A percentile compares a stretch with the other conserved stretches of the same genome.
Conservation (phyloP, 768 basidiomycete genomes). For the Boletus sp. region DNA sequence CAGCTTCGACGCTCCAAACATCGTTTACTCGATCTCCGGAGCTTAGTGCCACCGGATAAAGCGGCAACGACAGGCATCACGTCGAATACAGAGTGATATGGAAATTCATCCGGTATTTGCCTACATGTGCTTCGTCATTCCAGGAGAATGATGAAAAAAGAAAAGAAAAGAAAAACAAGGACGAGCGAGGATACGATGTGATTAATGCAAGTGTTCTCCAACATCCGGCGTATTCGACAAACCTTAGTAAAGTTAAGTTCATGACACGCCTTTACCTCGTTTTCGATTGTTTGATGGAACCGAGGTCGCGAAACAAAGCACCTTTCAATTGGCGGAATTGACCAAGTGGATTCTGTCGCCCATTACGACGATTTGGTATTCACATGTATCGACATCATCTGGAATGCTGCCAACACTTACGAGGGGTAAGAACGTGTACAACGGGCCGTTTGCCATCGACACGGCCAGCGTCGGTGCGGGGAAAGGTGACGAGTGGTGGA, state of each 20-base stretch:
- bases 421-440: neutral
- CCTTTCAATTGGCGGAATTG: neutral
- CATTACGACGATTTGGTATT: neutral
- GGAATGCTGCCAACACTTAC: neutral
- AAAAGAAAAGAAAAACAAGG: neutral
- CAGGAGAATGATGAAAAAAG: slow-evolving; percentile 1
- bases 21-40: slow-evolving; percentile 7
- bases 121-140: neutral
- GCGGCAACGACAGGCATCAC: neutral
- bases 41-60: slow-evolving; percentile 19
- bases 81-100: neutral
- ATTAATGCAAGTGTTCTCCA: slow-evolving; percentile 2
- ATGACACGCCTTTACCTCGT: slow-evolving; percentile 22
- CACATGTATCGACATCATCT: neutral
- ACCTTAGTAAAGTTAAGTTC: slow-evolving; percentile 18
- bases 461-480: neutral
- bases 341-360: neutral
- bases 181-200: neutral
- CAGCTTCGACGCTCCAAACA: neutral
- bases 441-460: neutral
- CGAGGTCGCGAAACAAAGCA: slow-evolving; percentile 6
- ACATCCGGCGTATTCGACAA: neutral
- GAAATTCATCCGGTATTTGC: neutral
- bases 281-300: slow-evolving; percentile 19
- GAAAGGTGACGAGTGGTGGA: neutral